Evolutionary conservation across 2,329 filamentous ascomycete species (phyloP), one percentile per base, ranked within the genome.

Genomic region (Apiospora phragmitis): DNA sequence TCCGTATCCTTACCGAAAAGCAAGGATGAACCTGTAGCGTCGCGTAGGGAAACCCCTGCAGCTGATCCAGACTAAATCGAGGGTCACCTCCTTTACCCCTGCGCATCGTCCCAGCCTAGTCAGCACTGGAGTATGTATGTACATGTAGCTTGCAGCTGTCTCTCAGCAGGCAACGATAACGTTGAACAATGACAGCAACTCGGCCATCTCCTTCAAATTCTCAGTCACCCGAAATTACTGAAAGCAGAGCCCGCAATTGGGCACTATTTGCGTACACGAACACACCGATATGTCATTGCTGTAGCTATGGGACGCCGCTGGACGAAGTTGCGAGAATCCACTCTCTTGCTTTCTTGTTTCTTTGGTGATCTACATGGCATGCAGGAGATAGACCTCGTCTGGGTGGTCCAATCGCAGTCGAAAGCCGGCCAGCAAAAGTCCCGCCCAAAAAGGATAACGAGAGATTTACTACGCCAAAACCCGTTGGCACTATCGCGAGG

Each of bases 1-100:
- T 29, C 42, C 42, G 26, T 32, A 47, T 47, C 65, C 65, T 35
- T 32, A 47, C 65, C 42, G 65, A 16, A 5, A n/a, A 14, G 45
- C 65, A 32, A 32, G 55, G 55, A 38, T 62, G 11, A n/a, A n/a
- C 16, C 55, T 14, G 32, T 38, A 38, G 32, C 32, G 55, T 38
- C 29, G 38, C 55, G 55, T 62, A 38, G 65, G 65, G 65, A 67
- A 67, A 67, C 65, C 65, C 65, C 65, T 67, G 65, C 65, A 67
- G 41, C 29, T 67, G 41, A 67, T 67, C 65, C 43, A n/a, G 65
- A 45, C 65, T n/a, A 35, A 59, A 59, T 38, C 55, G 32, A 38
- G 55, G 18, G 55, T 38, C 55, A 35, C 32, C 55, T 38, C 55
- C 32, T 62, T 62, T 62, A 62, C 55, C 55, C 55, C 32, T 62